phyloP scores from a whole-genome alignment of 1,284 basidiomycete genomes.

The Cryptococcus sp. region DNA sequence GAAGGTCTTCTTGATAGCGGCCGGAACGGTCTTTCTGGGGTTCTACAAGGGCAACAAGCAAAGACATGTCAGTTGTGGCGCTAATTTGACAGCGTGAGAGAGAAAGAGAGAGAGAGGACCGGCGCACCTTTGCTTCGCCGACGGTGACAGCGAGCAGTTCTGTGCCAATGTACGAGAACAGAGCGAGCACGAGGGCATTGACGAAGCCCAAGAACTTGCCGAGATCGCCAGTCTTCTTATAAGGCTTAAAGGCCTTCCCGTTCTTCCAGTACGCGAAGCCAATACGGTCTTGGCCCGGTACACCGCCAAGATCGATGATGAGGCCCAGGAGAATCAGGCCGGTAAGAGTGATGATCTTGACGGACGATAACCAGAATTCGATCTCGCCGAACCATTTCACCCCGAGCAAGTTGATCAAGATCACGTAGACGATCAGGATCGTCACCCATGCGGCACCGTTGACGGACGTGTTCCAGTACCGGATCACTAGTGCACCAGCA shows the following conservation, averaged over 20 bases:
- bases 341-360: slow-evolving; percentile 75
- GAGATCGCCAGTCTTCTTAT: background rate
- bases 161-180: slow-evolving; percentile 65
- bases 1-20: slow-evolving; percentile 60
- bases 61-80: slow-evolving; percentile 45
- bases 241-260: slow-evolving; percentile 40
- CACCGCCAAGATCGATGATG: slow-evolving; percentile 60
- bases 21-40: slow-evolving; percentile 63
- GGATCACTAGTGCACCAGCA: slow-evolving; percentile 50
- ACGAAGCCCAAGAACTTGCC: slow-evolving; percentile 45
- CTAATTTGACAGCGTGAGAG: slow-evolving; percentile 11
- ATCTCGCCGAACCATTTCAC: slow-evolving; percentile 55
- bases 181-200: slow-evolving; percentile 51
- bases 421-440: slow-evolving; percentile 47
- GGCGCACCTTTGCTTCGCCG: slow-evolving; percentile 49
- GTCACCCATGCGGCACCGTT: slow-evolving; percentile 50
- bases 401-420: slow-evolving; percentile 54
- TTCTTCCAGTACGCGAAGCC: slow-evolving; percentile 54
- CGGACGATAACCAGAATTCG: slow-evolving; percentile 59
- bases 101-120: background rate
- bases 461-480: slow-evolving; percentile 40
- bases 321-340: slow-evolving; percentile 58
- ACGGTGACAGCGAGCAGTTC: slow-evolving; percentile 59
- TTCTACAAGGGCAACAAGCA: slow-evolving; percentile 47
- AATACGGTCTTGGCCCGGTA: slow-evolving; percentile 43